phyloP scores from a whole-genome alignment of 495 filamentous ascomycete species.

The Bacidia rubella region DNA sequence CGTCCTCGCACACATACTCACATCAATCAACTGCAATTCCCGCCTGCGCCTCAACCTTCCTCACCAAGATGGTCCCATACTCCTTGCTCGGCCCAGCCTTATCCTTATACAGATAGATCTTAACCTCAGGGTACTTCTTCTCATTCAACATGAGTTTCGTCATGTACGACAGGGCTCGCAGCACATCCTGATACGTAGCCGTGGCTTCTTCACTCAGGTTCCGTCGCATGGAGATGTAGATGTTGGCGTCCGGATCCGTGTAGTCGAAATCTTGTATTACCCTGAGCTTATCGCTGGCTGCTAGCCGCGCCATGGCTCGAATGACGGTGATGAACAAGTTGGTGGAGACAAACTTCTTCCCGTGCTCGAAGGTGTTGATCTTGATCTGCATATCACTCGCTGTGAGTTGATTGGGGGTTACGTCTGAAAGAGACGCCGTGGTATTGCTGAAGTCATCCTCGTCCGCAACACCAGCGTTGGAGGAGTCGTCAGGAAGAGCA shows the following conservation, averaged over 20 bases:
- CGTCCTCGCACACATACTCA: no score
- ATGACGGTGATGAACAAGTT: neutral
- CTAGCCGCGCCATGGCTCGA: neutral
- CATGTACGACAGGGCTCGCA: neutral
- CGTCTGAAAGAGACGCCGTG: no score
- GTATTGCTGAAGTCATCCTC: no score
- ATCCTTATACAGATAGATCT: neutral
- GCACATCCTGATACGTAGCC: neutral
- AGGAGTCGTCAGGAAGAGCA: no score
- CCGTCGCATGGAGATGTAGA: neutral
- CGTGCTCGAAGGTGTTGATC: neutral
- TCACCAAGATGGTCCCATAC: neutral
- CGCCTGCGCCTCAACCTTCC: neutral
- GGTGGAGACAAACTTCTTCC: neutral
- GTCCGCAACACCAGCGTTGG: no score
- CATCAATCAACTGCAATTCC: neutral
- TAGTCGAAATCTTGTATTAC: neutral
- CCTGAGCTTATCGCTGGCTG: neutral
- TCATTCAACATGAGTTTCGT: neutral
- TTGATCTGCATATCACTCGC: neutral
- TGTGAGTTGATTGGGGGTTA: neutral
- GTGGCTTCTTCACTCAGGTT: neutral
- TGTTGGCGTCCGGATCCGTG: neutral
- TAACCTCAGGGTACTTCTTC: neutral
- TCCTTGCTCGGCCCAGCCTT: neutral